Percentiles rank a stretch among this genome's conserved stretches.
phyloP scores from a whole-genome alignment of 75 land plant genomes.

The Azolla pinnata region DNA sequence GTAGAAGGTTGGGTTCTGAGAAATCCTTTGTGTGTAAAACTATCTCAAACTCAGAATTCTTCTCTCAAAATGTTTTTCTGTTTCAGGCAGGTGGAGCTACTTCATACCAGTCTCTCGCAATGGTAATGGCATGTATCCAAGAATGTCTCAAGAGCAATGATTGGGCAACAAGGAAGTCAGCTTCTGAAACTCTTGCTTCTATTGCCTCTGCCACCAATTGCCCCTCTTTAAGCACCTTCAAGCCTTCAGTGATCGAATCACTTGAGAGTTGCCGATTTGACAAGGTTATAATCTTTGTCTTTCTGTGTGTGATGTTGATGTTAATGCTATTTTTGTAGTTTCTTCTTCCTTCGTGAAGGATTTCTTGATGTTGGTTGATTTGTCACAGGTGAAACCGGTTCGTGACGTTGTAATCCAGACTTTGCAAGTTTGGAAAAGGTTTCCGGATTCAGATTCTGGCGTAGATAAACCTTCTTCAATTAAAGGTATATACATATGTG shows the following conservation, averaged over 20 bases:
- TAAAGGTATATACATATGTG: too few species aligned
- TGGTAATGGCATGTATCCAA: slow-evolving; percentile 31
- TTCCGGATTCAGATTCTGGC: slow-evolving; percentile 27
- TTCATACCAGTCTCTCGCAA: slow-evolving; percentile 16
- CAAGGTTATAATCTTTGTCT: slow-evolving; percentile 40
- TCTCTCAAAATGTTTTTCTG: too few species aligned
- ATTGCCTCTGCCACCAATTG: slow-evolving; percentile 28
- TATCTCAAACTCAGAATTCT: too few species aligned
- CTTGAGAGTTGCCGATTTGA: slow-evolving; percentile 71
- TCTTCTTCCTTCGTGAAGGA: neutral
- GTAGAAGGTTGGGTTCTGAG: too few species aligned
- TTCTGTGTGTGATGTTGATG: neutral
- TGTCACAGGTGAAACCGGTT: slow-evolving; percentile 62
- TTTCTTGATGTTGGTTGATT: neutral
- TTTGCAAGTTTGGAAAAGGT: slow-evolving; percentile 69
- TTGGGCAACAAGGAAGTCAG: slow-evolving; percentile 77
- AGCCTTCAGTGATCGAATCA: slow-evolving; percentile 27
- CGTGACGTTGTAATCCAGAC: slow-evolving; percentile 68
- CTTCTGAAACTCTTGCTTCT: slow-evolving; percentile 44
- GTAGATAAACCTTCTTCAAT: slow-evolving; percentile 27
- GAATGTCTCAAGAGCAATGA: slow-evolving; percentile 51
- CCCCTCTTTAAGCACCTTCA: slow-evolving; percentile 28
- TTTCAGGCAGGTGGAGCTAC: slow-evolving; percentile 33
- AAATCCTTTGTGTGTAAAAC: too few species aligned
- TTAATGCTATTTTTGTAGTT: neutral